phyloP scores from a whole-genome alignment of 2,329 filamentous ascomycete species.

The Monosporascus ibericus region DNA sequence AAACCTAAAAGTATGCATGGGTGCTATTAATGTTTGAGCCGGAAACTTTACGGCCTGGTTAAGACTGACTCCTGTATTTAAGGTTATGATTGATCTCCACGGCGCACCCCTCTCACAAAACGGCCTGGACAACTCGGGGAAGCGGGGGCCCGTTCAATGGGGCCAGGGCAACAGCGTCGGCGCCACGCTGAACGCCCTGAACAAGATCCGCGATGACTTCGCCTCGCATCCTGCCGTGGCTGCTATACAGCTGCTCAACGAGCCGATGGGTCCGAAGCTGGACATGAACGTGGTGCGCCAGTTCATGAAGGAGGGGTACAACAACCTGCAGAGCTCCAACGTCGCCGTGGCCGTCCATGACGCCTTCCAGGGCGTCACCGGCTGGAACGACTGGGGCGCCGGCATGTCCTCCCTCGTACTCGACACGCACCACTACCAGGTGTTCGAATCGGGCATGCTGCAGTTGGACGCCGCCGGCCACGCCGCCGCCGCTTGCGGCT shows the following conservation, averaged over 20 bases:
- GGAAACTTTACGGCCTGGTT: not conserved
- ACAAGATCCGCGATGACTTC: slow-evolving; percentile 41
- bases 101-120: slow-evolving; percentile 52
- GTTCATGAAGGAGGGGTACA: slow-evolving; percentile 12
- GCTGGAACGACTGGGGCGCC: slow-evolving; percentile 64
- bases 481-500: slow-evolving; percentile 62
- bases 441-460: slow-evolving; percentile 67
- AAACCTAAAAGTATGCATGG: slow-evolving; percentile 4
- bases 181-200: slow-evolving; percentile 44
- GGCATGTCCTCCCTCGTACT: slow-evolving; percentile 54
- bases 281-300: slow-evolving; percentile 44
- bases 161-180: slow-evolving; percentile 14
- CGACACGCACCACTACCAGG: slow-evolving; percentile 76
- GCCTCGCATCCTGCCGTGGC: slow-evolving; percentile 44
- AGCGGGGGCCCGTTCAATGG: slow-evolving; percentile 32
- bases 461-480: slow-evolving; percentile 59
- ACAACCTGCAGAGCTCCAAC: slow-evolving; percentile 49
- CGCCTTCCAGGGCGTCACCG: slow-evolving; percentile 64
- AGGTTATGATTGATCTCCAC: slow-evolving; percentile 55
- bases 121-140: slow-evolving; percentile 57
- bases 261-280: slow-evolving; percentile 55
- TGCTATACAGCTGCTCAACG: slow-evolving; percentile 63
- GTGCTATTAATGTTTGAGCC: not conserved
- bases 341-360: slow-evolving; percentile 62
- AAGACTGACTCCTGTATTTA: slow-evolving; percentile 24